Conservation (phyloP, 108 stramenopile species). For the Skeletonema menzelii region DNA sequence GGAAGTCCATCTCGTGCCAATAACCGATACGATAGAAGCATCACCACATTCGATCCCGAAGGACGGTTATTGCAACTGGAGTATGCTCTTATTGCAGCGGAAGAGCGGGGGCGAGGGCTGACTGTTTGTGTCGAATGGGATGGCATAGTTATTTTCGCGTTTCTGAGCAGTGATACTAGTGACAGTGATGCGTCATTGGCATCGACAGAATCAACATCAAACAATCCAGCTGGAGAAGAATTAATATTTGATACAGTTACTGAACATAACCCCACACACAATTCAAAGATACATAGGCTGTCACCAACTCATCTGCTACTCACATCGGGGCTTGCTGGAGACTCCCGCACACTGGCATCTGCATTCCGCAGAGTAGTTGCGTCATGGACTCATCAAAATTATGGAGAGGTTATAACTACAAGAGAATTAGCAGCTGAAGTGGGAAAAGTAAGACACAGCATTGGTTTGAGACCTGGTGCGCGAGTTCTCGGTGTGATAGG, state of each 20-base stretch:
- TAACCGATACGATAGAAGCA: constrained; percentile 69
- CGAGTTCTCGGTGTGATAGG: constrained; percentile 77
- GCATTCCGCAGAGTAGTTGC: constrained; percentile 50
- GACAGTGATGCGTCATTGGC: neutral
- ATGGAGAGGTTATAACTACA: constrained; percentile 60
- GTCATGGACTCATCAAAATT: constrained; percentile 40
- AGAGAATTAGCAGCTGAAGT: constrained; percentile 58
- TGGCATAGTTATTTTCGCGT: constrained; percentile 38
- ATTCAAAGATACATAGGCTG: constrained; percentile 32
- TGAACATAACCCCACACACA: constrained; percentile 23
- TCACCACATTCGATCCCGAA: constrained; percentile 66
- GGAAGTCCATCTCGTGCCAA: constrained; percentile 11
- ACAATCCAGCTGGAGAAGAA: constrained; percentile 12
- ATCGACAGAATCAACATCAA: neutral
- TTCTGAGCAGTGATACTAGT: constrained; percentile 26
- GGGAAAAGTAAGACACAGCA: constrained; percentile 57
- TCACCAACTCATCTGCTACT: constrained; percentile 46
- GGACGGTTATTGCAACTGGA: constrained; percentile 76
- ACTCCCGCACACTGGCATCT: constrained; percentile 62
- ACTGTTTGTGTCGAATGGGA: constrained; percentile 31
- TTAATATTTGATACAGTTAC: neutral
- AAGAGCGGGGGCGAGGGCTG: constrained; percentile 35
- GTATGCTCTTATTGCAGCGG: constrained; percentile 69
- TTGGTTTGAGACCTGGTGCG: constrained; percentile 66
- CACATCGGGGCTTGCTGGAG: constrained; percentile 76